These are phyloP conservation scores for Monosporascus sp. DNA, from an alignment of 2,329 filamentous ascomycete genomes.

Conservation along the genomic window DNA sequence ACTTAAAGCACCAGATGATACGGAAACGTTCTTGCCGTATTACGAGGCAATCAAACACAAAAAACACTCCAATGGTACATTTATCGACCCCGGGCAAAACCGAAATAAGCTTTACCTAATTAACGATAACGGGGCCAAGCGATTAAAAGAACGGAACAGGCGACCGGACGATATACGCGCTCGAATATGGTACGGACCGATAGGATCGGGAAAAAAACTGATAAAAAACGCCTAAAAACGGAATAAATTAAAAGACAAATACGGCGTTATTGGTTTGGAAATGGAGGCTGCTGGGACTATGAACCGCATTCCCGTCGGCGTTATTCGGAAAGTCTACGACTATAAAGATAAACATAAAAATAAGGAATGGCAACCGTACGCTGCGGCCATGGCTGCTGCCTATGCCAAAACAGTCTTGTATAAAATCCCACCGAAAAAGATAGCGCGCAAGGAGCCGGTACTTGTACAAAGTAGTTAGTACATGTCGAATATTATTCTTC, in stretches of 20 bases:
- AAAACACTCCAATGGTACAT: conserved; percentile 16
- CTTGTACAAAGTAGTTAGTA: too few relatives aligned
- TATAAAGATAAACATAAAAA: conserved; percentile 29
- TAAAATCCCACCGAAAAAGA: conserved; percentile 6
- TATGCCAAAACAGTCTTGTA: conserved; percentile 22
- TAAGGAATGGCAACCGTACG: conserved; percentile 29
- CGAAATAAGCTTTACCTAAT: conserved; percentile 17
- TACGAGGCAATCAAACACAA: conserved; percentile 19
- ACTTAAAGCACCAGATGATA: conserved; percentile 15
- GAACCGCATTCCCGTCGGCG: conserved; percentile 26
- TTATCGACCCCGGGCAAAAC: conserved; percentile 26
- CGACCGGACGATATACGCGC: conserved; percentile 18
- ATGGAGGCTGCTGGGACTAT: conserved; percentile 29
- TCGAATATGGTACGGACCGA: conserved; percentile 28
- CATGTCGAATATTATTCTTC: too few relatives aligned
- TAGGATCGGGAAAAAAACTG: conserved; percentile 28
- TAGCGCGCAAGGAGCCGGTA: too few relatives aligned
- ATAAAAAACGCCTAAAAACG: conserved; percentile 19
- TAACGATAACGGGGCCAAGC: conserved; percentile 1
- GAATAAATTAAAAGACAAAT: conserved; percentile 20
- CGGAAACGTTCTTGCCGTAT: conserved; percentile 12
- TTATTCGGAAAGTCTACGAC: conserved; percentile 29
- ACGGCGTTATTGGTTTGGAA: conserved; percentile 26
- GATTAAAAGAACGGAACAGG: conserved; percentile 6
- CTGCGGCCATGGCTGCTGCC: conserved; percentile 27